Conservation (phyloP, 129 eudicot species). For the Gnaphalium uliginosum region DNA sequence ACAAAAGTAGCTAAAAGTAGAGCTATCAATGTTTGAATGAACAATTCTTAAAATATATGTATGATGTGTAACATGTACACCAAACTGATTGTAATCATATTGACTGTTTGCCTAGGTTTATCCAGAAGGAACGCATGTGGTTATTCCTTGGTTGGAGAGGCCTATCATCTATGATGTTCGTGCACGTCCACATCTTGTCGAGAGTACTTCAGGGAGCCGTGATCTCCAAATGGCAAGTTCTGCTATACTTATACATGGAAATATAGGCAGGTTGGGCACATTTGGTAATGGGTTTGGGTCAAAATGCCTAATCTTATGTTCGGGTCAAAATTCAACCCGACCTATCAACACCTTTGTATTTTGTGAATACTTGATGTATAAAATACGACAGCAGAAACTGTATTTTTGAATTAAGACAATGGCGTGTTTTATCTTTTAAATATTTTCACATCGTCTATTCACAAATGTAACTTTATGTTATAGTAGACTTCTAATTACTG, state of each 20-base stretch:
- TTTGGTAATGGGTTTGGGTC: not conserved
- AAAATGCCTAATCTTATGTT: no score
- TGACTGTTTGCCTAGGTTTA: constrained; percentile 44
- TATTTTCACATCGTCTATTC: not conserved
- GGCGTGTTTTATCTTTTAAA: not conserved
- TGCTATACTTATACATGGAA: not conserved
- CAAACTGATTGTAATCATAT: not conserved
- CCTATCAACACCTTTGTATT: no score
- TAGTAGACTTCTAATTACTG: not conserved
- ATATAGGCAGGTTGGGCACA: not conserved
- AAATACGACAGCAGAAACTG: no score
- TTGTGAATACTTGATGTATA: no score
- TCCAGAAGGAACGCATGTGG: constrained; percentile 73
- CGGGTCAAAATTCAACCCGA: no score
- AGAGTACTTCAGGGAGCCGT: constrained; percentile 72
- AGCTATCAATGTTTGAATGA: no score
- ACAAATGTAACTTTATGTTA: not conserved
- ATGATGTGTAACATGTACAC: not conserved
- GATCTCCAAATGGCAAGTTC: constrained; percentile 71
- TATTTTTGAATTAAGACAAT: not conserved
- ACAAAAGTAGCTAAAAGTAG: not conserved
- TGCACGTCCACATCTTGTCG: constrained; percentile 71
- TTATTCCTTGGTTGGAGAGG: constrained; percentile 74
- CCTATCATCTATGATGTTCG: constrained; percentile 76
- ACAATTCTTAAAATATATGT: not conserved